A percentile compares a stretch with the other conserved stretches of the same genome.
Evolutionary conservation across 345 rosid genomes (phyloP).

Genomic region (Orychophragmus violaceus): DNA sequence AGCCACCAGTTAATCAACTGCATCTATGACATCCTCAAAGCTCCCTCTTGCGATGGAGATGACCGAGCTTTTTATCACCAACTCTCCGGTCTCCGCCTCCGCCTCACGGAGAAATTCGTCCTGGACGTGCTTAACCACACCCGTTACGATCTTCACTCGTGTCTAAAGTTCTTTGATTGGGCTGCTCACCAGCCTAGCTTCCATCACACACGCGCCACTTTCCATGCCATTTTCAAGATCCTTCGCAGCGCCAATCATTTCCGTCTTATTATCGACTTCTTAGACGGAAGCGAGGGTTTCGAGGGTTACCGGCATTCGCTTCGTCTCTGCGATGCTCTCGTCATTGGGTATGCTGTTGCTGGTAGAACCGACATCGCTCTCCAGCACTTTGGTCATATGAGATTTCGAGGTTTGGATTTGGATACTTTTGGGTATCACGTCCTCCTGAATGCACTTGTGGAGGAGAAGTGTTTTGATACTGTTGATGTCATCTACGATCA

Average conservation of each 20-base stretch:
- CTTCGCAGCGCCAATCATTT: slow-evolving; percentile 42
- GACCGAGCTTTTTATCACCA: slow-evolving; percentile 26
- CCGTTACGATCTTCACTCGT: slow-evolving; percentile 45
- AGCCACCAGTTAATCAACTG: slow-evolving; percentile 29
- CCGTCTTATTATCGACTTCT: slow-evolving; percentile 41
- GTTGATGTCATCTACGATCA: slow-evolving; percentile 45
- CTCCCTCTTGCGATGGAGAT: slow-evolving; percentile 24
- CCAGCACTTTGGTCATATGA: slow-evolving; percentile 65
- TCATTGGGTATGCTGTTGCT: slow-evolving; percentile 67
- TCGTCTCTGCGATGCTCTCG: slow-evolving; percentile 51
- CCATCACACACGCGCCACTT: slow-evolving; percentile 57
- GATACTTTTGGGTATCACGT: slow-evolving; percentile 55
- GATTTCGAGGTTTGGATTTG: slow-evolving; percentile 72
- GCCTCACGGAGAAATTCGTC: slow-evolving; percentile 48
- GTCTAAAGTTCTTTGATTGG: slow-evolving; percentile 92
- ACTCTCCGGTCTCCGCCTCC: slow-evolving; percentile 45
- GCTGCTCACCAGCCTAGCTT: slow-evolving; percentile 66
- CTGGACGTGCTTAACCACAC: slow-evolving; percentile 55
- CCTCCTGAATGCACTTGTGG: slow-evolving; percentile 68
- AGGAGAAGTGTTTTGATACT: slow-evolving; percentile 46
- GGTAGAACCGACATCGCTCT: slow-evolving; percentile 69
- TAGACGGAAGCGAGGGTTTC: slow-evolving; percentile 28
- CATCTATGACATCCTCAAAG: slow-evolving; percentile 35
- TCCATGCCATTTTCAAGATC: slow-evolving; percentile 64
- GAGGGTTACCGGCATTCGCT: slow-evolving; percentile 8